Percentiles rank a stretch among this genome's conserved stretches.
Evolutionary conservation across 768 basidiomycete genomes (phyloP).

Genomic region (Sistotremastrum suecicum): DNA sequence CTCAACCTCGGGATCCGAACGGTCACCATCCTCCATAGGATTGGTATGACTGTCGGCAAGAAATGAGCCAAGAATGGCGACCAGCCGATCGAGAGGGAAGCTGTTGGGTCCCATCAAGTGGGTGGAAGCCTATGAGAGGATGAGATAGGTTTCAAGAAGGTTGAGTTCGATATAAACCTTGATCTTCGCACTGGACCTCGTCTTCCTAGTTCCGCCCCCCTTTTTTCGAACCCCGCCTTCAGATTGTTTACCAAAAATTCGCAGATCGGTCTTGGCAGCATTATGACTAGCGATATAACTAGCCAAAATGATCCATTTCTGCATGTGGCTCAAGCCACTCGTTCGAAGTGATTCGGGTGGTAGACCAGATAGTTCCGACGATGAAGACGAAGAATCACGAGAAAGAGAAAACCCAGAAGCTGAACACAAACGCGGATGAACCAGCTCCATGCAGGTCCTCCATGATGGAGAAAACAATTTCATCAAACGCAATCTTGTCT

Average conservation of each 20-base stretch:
- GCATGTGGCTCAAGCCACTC: constrained; percentile 40
- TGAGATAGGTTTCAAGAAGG: background rate
- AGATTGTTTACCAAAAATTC: constrained; percentile 77
- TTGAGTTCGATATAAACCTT: constrained; percentile 22
- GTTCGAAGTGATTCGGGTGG: background rate
- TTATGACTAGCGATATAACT: constrained; percentile 78
- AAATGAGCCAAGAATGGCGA: constrained; percentile 68
- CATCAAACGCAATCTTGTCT: constrained; percentile 43
- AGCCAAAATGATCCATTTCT: constrained; percentile 62
- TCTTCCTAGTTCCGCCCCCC: constrained; percentile 22
- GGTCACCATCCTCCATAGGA: constrained; percentile 40
- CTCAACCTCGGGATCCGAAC: constrained; percentile 53
- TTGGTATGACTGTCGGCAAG: constrained; percentile 59
- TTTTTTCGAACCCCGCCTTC: constrained; percentile 32
- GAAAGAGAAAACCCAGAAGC: constrained; percentile 19
- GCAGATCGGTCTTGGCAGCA: constrained; percentile 62
- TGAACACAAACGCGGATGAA: constrained; percentile 55
- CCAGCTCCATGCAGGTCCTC: constrained; percentile 43
- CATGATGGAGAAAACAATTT: constrained; percentile 51
- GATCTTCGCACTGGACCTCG: constrained; percentile 25
- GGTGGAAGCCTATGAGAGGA: constrained; percentile 45
- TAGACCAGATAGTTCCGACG: background rate
- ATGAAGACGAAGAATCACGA: constrained; percentile 1
- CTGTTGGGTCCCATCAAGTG: constrained; percentile 64
- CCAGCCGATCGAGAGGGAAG: constrained; percentile 66